Evolutionary conservation across 2,329 filamentous ascomycete genomes (phyloP), one percentile per base, ranked within the genome.

Genomic region (Bipolaris bicolor): DNA sequence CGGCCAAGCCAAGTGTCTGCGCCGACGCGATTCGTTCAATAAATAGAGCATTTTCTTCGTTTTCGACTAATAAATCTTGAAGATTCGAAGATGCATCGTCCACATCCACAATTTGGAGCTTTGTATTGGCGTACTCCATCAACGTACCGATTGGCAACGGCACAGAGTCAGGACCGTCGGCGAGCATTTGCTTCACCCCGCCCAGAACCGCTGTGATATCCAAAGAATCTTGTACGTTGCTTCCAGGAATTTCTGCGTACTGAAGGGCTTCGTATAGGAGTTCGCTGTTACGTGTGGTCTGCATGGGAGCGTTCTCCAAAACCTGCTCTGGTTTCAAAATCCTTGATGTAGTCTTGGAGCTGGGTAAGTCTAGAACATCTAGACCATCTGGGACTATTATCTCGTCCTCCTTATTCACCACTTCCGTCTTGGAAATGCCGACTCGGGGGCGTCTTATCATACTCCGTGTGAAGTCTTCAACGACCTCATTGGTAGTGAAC

Each of bases 301-400:
- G 57, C 10, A 31, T 13, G 10, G 36, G 4, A 13, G 11, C 5
- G 37, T 16, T 16, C 11, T 41, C 33, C n/a, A 18, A 46, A 18
- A 9, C 24, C 4, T 56, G 39, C 5, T 40, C 7, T 11, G 13
- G 49, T 7, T 52, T 52, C 7, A 52, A 65, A 11, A 16, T 36
- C 36, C 64, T 62, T 13, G 34, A 58, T 10, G 34, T 24, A 5
- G 29, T 50, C 36, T 57, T 68, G n/a, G 60, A 22, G 6, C 24
- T 58, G 2, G 65, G 71, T 6, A 16, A 22, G 18, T 45, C 33
- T 33, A 31, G 48, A 26, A 44, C 55, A 20, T 57, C 60, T 20
- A 68, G 36, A 0, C 67, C 70, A 58, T 76, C 68, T 0, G 66
- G 63, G 6, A 67, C 63, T 20, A 76, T 51, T 20, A 76, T 73